Base-by-base conservation (phyloP, 768 basidiomycete species). In the Collybia nuda region DNA sequence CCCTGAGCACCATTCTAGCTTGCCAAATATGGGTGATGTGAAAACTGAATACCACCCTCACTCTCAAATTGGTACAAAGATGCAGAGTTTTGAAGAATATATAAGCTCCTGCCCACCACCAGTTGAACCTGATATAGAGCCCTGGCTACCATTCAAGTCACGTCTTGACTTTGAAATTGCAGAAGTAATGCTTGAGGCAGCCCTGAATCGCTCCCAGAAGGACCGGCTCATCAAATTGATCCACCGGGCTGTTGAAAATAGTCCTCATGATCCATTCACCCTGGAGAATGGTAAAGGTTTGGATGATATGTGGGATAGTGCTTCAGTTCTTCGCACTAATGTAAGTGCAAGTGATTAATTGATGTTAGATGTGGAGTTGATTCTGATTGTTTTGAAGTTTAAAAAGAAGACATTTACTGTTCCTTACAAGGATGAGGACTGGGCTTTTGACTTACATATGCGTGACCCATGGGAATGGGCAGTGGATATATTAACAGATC, bases 391-490 rank as follows among this genome's bases (percentile, higher is more conserved):
- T 18, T 40, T 40, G 41, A 26, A 55, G 54, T 55, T 55, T 39
- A 35, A 44, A 41, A 6, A 21, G 2, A 12, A 11, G 3, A 14
- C 9, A n/a, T 28, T 55, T 24, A 32, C 41, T 6, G 50, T 52
- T 24, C 14, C 36, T 6, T 52, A 49, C 36, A 41, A 39, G 7
- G 12, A 28, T 5, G 8, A 5, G 1, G 14, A n/a, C 5, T 3
- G 26, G 5, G 19, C 9, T 1, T 51, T 55, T 36, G 50, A 60
- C 9, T 46, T 70, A 12, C 61, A 56, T 46, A 50, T 35, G 7
- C 56, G 58, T 2, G 45, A 58, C 1, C 37, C 70, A 2, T 69
- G 59, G 61, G 58, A 71, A 12, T 72, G 69, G 68, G 54, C 47
- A 15, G 3, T 52, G 5, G 55, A 57, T 21, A 56, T 69, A 12